phyloP scores from a whole-genome alignment of 371 early-diverging fungal genomes.

The Cladochytrium tenue region DNA sequence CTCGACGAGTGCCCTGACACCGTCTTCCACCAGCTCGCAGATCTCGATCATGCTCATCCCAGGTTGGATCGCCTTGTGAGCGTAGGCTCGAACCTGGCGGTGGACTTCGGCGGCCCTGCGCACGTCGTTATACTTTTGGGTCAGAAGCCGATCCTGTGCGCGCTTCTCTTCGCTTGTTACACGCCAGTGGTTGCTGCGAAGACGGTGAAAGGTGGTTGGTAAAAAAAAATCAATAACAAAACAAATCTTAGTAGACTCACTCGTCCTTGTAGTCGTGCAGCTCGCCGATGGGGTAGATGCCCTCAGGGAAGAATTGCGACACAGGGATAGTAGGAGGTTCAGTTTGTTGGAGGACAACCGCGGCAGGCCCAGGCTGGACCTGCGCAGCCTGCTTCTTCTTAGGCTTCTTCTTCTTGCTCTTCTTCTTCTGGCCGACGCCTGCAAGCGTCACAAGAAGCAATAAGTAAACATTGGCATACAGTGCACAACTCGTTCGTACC shows the following conservation, averaged over 20 bases:
- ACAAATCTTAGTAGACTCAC: conserved; percentile 18
- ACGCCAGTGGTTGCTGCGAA: conserved; percentile 49
- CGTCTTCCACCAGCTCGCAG: conserved; percentile 92
- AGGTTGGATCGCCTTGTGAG: conserved; percentile 84
- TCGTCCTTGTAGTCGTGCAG: conserved; percentile 46
- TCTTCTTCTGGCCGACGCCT: conserved; percentile 37
- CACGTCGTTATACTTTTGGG: conserved; percentile 68
- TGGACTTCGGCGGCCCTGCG: conserved; percentile 93
- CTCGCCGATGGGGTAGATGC: conserved; percentile 45
- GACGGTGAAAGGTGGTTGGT: not conserved
- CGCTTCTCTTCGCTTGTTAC: conserved; percentile 51
- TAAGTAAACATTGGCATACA: too few relatives aligned
- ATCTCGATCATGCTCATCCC: conserved; percentile 96
- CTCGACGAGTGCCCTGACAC: conserved; percentile 87
- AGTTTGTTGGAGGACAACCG: conserved; percentile 32
- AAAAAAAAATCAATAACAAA: not conserved
- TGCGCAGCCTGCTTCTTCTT: conserved; percentile 16
- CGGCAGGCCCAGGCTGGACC: not conserved
- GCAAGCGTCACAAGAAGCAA: too few relatives aligned
- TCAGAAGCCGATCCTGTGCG: conserved; percentile 34
- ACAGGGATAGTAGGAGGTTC: conserved; percentile 52
- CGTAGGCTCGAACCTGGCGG: conserved; percentile 78
- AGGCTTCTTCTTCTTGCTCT: conserved; percentile 35
- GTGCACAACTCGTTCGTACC: too few relatives aligned
- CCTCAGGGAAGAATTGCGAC: conserved; percentile 36